Base-by-base conservation (phyloP, 208 protist genomes). In the Leishmania tarentolae region DNA sequence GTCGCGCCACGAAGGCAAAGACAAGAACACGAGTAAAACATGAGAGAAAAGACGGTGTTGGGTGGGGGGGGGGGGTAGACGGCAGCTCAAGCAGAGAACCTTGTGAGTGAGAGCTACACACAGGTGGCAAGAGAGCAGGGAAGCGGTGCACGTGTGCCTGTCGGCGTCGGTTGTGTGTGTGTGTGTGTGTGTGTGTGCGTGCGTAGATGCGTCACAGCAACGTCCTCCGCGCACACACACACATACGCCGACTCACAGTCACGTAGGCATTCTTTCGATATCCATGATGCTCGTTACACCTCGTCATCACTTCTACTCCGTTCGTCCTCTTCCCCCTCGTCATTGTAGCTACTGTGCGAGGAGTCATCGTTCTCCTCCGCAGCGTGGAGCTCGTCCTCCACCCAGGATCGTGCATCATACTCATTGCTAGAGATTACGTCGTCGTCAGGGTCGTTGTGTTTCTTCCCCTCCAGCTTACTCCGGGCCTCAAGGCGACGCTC, bases 401-500 rank as follows among this genome's bases (percentile, higher is more conserved):
- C 13, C 15, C 9, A 9, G 15, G 47, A 40, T 21, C 46, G 4
- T 53, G 37, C 11, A 42, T 13, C 46, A 59, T 56, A 47, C 28
- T 17, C 47, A 9, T 35, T 59, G 50, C 15, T 9, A 4, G 71
- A 56, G 31, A 61, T n/a, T 5, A 47, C 19, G 71, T 75, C 53
- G 21, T 35, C 73, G 7, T 37, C 53, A 5, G 28, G 24, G 24
- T 63, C 21, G 40, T 53, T 63, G 52, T 15, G 11, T 2, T 24
- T 19, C 31, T 31, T 77, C 19, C 52, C 1, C 7, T 47, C 9
- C 24, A 6, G 5, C 19, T 47, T 42, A 4, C n/a, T 24, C 56
- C 66, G n/a, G 31, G 31, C 5, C 13, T 57, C 52, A 44, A 47
- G 72, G 73, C 35, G 35, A 56, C 82, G 79, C 57, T 76, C 79